Evolutionary conservation across 2,329 filamentous ascomycete species (phyloP).

Genomic region (Pochonia chlamydosporia): DNA sequence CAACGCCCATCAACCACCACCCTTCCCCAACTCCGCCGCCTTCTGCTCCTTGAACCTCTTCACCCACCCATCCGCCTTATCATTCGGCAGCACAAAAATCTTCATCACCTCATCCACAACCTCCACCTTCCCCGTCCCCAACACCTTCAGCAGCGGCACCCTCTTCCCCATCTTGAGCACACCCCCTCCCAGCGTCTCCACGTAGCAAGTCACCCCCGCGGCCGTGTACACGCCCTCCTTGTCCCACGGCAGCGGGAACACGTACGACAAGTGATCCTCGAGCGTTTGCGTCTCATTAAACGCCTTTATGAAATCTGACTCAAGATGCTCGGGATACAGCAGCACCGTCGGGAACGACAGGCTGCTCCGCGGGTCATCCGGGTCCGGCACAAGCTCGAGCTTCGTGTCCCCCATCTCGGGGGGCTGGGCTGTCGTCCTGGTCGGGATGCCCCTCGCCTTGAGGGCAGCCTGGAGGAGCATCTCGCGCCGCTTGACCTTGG

Average conservation of each 20-base stretch:
- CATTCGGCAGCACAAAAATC: slow-evolving; percentile 75
- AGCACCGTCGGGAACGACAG: slow-evolving; percentile 75
- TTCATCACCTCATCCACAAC: slow-evolving; percentile 80
- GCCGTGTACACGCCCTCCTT: slow-evolving; percentile 56
- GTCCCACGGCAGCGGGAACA: slow-evolving; percentile 90
- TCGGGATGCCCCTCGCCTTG: slow-evolving; percentile 62
- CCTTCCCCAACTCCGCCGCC: slow-evolving; percentile 36
- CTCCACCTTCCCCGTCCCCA: slow-evolving; percentile 73
- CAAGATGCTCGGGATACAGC: slow-evolving; percentile 74
- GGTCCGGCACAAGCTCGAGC: slow-evolving; percentile 64
- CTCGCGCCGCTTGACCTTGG: slow-evolving; percentile 49
- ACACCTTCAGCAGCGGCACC: slow-evolving; percentile 66
- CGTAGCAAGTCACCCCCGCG: slow-evolving; percentile 73
- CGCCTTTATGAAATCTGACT: slow-evolving; percentile 87
- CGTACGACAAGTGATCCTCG: slow-evolving; percentile 73
- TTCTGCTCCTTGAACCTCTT: slow-evolving; percentile 77
- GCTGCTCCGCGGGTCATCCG: slow-evolving; percentile 64
- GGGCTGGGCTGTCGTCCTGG: slow-evolving; percentile 60
- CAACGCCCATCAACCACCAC: not conserved
- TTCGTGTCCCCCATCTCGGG: slow-evolving; percentile 84
- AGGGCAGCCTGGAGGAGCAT: slow-evolving; percentile 61
- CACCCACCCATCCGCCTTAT: slow-evolving; percentile 68
- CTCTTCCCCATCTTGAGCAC: slow-evolving; percentile 89
- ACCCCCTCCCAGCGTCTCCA: slow-evolving; percentile 75
- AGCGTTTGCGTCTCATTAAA: slow-evolving; percentile 74